Evolutionary conservation across 768 basidiomycete genomes (phyloP), one percentile per base, ranked within the genome.

Genomic region (Sporobolomyces phaffii): DNA sequence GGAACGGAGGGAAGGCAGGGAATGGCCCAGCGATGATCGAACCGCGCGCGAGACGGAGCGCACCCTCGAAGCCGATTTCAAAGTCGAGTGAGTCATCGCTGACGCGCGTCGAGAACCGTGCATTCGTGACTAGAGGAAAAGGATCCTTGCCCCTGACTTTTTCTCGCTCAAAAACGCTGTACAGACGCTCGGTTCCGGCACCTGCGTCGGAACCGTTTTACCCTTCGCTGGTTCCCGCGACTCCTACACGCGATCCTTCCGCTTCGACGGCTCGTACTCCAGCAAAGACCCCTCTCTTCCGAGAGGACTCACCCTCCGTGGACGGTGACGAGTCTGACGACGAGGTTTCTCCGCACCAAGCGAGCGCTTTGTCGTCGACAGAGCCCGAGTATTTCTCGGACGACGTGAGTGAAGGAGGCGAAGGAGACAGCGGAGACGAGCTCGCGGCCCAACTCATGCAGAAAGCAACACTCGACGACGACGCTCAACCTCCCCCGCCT

Each of bases 1-100:
- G 77, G 96, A 99, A 76, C 85, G 92, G 78, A 93, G 92, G 80
- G 87, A 88, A 80, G 86, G 82, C 73, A 80, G 73, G 56, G 84
- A 64, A 29, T 71, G 84, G 72, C 88, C 89, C 15, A 86, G 89
- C 60, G 83, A 81, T 65, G 83, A 86, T 22, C 77, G 77, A 34
- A 87, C 90, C 73, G 78, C 81, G 1, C 85, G 88, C 43, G n/a
- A 28, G 43, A 41, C 33, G 0, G 64, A 70, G 26, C 24, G 11
- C 14, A 24, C 15, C 17, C 36, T 66, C 36, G 80, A 97, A 40
- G 84, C 87, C 36, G 84, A 89, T 74, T 90, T 97, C 74, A 84
- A 88, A 26, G 88, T 86, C 84, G 82, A 82, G 89, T 91, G 73
- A 78, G 88, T 83, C 28, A 3, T 44, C 22, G 13, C 7, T 15